Base-by-base conservation (phyloP, 768 basidiomycete genomes). In the Lentinula guzmanii region DNA sequence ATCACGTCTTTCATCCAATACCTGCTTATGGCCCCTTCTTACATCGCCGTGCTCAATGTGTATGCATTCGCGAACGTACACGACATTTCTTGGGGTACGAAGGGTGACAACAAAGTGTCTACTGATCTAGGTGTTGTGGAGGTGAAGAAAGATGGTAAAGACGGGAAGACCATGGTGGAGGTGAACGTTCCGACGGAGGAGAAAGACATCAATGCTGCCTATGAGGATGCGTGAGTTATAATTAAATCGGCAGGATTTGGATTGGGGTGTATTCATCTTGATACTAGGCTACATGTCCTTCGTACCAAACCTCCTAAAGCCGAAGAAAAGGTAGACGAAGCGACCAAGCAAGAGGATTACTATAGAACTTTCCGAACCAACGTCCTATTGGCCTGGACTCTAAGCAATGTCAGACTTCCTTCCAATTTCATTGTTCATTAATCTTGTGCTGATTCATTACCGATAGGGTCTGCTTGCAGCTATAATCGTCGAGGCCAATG, bases 1-100 rank as follows among this genome's bases (percentile, higher is more conserved):
- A 80, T 99, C 68, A 98, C 97, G 0, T 93, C 90, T 5, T 95
- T 98, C 75, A 31, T 95, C n/a, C 96, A 95, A 71, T 96, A 95
- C 69, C 72, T 91, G 24, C 81, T 97, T 63, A 86, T 98, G 79
- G 91, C 94, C 0, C 96, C 96, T 2, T 93, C 93, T 0, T 98
- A 95, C 68, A 96, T 96, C 70, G 84, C 89, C 59, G 91, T 98
- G 11, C 80, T 98, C 58, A 96, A 96, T 70, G 93, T 96, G 65
- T 94, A 95, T 68, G 89, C 87, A 86, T 93, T 93, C 65, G 86
- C 91, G 2, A 93, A 93, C 69, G 90, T 92, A 5, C 90, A 93
- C 73, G 94, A 95, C 62, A 88, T 95, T 9, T 93, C 91, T 4
- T 95, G 95, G 95, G 94, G 95, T 41, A 98, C 93, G 4, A 98